These are phyloP conservation scores for Claviceps citrina DNA, from an alignment of 2,329 filamentous ascomycete species.

Conservation along the genomic window DNA sequence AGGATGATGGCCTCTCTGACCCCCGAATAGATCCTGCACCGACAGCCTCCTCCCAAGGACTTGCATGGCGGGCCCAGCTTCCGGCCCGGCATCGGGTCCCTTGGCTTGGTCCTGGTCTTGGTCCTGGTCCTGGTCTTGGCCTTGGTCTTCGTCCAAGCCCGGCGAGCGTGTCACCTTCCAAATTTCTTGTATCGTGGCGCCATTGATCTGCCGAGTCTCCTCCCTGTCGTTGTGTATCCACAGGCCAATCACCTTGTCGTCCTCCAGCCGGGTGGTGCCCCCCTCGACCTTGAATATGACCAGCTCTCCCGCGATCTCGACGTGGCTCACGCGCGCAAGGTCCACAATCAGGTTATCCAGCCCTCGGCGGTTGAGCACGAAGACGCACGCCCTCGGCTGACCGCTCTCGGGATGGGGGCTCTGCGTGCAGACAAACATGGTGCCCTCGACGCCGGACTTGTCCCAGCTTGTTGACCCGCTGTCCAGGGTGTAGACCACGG, in stretches of 20 bases:
- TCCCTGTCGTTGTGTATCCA: conserved; percentile 39
- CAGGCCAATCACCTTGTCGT: conserved; percentile 32
- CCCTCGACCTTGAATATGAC: conserved; percentile 31
- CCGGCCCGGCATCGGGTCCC: conserved; percentile 18
- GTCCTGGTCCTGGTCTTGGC: no score
- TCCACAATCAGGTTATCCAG: conserved; percentile 56
- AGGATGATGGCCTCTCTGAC: conserved; percentile 11
- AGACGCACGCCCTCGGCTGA: conserved; percentile 38
- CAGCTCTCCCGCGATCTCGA: conserved; percentile 45
- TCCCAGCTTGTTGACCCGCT: conserved; percentile 56
- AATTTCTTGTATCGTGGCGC: conserved; percentile 26
- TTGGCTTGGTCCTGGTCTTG: no score
- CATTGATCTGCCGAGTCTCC: conserved; percentile 27
- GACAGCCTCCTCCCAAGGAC: conserved; percentile 29
- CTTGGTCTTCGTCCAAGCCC: conserved; percentile 15
- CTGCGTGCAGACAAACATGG: conserved; percentile 70
- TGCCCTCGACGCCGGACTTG: conserved; percentile 72
- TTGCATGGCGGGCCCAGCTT: conserved; percentile 27
- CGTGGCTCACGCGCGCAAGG: conserved; percentile 43
- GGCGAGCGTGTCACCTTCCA: conserved; percentile 24
- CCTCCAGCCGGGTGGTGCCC: conserved; percentile 17
- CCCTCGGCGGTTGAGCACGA: conserved; percentile 58
- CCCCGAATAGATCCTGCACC: conserved; percentile 30
- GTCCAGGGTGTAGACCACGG: conserved; percentile 71
- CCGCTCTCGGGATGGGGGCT: conserved; percentile 24